Evolutionary conservation across 176 grass and related monocot species (phyloP).

Genomic region (Aegilops tauschii): DNA sequence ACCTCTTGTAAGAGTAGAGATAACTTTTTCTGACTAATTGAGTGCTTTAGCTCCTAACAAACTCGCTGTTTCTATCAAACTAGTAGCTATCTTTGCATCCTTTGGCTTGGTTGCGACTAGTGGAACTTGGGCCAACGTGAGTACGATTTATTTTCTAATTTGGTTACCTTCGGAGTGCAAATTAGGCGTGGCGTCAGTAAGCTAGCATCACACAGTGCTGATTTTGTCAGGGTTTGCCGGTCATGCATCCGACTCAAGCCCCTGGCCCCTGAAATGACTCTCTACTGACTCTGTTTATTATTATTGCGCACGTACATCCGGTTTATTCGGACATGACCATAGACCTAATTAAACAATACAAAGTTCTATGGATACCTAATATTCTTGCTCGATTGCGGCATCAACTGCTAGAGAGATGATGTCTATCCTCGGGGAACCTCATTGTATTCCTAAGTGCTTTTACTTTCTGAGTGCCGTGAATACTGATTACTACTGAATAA

Average conservation of each 20-base stretch:
- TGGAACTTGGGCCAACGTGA: no score
- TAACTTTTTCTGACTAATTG: neutral
- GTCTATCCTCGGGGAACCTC: constrained; percentile 22
- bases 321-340: constrained; percentile 10
- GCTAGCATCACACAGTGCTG: constrained; percentile 7
- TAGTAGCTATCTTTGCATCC: neutral
- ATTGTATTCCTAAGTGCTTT: neutral
- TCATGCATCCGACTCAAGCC: constrained; percentile 27
- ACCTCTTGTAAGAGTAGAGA: neutral
- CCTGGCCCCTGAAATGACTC: neutral
- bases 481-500: neutral
- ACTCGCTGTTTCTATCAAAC: neutral
- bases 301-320: neutral
- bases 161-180: no score
- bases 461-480: constrained; percentile 7
- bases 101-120: neutral
- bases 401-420: neutral
- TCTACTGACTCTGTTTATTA: neutral
- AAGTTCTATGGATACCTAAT: no score
- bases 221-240: constrained; percentile 19
- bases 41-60: neutral
- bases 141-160: neutral
- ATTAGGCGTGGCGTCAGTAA: neutral
- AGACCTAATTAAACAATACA: constrained; percentile 26
- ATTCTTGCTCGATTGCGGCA: no score